Conservation (phyloP, 1,284 basidiomycete species). For the Dichomitus squalens region DNA sequence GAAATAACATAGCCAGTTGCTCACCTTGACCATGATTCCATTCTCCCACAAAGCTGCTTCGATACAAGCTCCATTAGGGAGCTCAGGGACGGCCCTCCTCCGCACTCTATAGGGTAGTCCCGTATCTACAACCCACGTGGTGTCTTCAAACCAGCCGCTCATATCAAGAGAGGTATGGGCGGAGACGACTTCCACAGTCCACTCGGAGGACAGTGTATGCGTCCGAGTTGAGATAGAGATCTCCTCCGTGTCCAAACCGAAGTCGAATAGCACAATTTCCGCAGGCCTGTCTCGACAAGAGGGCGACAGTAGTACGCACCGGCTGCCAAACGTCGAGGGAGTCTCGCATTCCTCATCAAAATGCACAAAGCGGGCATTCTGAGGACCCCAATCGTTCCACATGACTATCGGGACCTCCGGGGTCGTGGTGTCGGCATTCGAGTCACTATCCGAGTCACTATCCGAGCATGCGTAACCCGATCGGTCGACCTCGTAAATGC, state of each 20-base stretch:
- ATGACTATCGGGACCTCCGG: not conserved
- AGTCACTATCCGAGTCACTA: no score
- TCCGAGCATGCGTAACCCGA: no score
- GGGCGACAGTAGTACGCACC: conserved; percentile 1
- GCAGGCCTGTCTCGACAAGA: not conserved
- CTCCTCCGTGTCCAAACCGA: not conserved
- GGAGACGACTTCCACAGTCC: not conserved
- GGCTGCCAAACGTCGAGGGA: conserved; percentile 6
- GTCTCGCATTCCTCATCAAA: conserved; percentile 5
- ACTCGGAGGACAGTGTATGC: not conserved
- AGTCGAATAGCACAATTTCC: conserved; percentile 2
- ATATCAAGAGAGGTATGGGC: not conserved
- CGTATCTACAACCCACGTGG: not conserved
- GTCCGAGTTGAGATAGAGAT: no score
- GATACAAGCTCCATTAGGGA: not conserved
- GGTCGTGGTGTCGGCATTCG: not conserved
- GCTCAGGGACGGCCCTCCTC: not conserved
- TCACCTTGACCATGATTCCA: conserved; percentile 4
- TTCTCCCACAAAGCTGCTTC: conserved; percentile 6
- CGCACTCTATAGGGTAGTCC: not conserved
- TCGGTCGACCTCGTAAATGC: no score
- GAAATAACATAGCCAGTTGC: not conserved
- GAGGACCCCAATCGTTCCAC: conserved; percentile 6
- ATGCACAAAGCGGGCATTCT: not conserved
- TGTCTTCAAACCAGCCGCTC: not conserved